Conservation (phyloP, 768 basidiomycete genomes). For the Auriscalpium microsporum region DNA sequence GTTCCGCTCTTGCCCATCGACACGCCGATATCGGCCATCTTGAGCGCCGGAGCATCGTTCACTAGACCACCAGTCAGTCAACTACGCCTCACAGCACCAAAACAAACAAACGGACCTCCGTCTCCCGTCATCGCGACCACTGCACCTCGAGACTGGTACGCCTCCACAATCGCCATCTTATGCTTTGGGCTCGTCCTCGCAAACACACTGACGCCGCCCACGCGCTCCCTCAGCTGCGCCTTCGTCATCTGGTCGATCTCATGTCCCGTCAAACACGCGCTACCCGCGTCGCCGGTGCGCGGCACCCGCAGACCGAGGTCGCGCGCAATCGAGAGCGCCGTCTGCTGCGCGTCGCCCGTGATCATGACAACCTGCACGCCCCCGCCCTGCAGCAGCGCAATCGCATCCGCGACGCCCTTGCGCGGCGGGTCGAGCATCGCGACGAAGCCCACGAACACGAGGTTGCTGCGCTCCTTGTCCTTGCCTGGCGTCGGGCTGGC, state of each 20-base stretch:
- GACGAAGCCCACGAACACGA: conserved; percentile 89
- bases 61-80: conserved; percentile 33
- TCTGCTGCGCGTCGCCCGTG: conserved; percentile 89
- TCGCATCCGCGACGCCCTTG: conserved; percentile 87
- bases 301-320: conserved; percentile 76
- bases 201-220: conserved; percentile 80
- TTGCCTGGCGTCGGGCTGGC: conserved; percentile 22
- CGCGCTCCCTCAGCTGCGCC: conserved; percentile 72
- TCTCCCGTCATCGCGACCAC: conserved; percentile 98
- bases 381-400: conserved; percentile 69
- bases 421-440: conserved; percentile 95
- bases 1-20: conserved; percentile 99
- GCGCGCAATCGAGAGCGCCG: conserved; percentile 81
- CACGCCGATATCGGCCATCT: conserved; percentile 96
- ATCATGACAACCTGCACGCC: conserved; percentile 99
- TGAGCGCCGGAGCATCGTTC: conserved; percentile 93
- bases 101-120: conserved; percentile 52
- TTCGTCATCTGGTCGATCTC: conserved; percentile 78
- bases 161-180: conserved; percentile 96
- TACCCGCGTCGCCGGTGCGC: conserved; percentile 22
- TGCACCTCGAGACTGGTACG: conserved; percentile 81
- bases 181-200: conserved; percentile 94
- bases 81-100: background rate
- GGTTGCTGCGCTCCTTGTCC: conserved; percentile 33
- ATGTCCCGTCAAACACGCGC: conserved; percentile 36